A percentile compares a stretch with the other conserved stretches of the same genome.
Evolutionary conservation across 805 yeast genomes (phyloP).

Genomic region (Grigorovia yakushimaensis): DNA sequence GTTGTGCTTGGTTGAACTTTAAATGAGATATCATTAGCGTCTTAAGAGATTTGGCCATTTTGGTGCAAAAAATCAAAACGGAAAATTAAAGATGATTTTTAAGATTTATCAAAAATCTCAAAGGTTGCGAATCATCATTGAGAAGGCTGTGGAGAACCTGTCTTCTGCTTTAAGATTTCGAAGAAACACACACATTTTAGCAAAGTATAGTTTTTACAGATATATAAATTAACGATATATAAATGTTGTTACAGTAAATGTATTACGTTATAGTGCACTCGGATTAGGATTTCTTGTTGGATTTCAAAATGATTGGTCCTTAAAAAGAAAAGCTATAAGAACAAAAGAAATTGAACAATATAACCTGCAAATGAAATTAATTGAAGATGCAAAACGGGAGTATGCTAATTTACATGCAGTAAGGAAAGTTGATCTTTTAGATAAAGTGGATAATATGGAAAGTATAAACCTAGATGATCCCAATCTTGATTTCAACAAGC

Average conservation of each 20-base stretch:
- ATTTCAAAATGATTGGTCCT: constrained; percentile 66
- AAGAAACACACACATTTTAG: too few species aligned
- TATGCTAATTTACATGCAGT: constrained; percentile 56
- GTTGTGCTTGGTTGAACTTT: too few species aligned
- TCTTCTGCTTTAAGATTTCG: too few species aligned
- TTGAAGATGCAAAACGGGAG: constrained; percentile 82
- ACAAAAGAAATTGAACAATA: constrained; percentile 49
- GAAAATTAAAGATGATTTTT: too few species aligned
- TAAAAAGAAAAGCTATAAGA: constrained; percentile 51
- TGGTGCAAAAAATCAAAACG: too few species aligned
- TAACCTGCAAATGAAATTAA: constrained; percentile 60
- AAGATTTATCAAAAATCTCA: too few species aligned
- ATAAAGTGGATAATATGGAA: constrained; percentile 28
- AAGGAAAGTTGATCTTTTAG: constrained; percentile 22
- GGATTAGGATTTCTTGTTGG: constrained; percentile 87
- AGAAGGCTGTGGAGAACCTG: too few species aligned
- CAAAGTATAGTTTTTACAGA: neutral
- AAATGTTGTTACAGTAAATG: constrained; percentile 46
- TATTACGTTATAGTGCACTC: constrained; percentile 86
- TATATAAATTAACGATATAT: too few species aligned
- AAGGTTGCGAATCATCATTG: too few species aligned
- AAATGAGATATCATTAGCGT: too few species aligned
- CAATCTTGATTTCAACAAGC: constrained; percentile 73
- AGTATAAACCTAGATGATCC: constrained; percentile 72
- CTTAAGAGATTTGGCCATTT: too few species aligned